Conservation (phyloP, 495 filamentous ascomycete species). For the Daldinia concentrica region DNA sequence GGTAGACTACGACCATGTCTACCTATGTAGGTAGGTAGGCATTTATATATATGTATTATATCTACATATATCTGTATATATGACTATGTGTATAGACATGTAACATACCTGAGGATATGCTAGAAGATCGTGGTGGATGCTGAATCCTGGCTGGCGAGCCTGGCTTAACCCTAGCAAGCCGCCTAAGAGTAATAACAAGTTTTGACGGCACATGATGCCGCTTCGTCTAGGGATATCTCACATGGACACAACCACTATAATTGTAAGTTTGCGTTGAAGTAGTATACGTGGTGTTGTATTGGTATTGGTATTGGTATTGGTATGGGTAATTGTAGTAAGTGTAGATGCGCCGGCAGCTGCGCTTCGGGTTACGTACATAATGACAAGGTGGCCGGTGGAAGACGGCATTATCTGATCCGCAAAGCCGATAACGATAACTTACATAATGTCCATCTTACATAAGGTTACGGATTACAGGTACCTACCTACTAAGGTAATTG, state of each 20-base stretch:
- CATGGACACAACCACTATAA: conserved; percentile 30
- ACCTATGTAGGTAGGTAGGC: not conserved
- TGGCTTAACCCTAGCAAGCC: conserved; percentile 50
- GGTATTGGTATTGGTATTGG: not conserved
- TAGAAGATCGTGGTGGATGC: conserved; percentile 87
- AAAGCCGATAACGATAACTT: not conserved
- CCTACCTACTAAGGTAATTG: not conserved
- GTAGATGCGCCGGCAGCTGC: conserved; percentile 1
- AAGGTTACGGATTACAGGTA: not conserved
- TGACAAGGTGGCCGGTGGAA: conserved; percentile 15
- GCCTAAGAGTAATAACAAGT: conserved; percentile 52
- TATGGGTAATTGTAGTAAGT: not conserved
- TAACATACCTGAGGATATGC: conserved; percentile 85
- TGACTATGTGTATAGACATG: not conserved
- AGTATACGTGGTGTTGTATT: not conserved
- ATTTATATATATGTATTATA: not conserved
- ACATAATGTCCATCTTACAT: not conserved
- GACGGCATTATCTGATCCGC: conserved; percentile 1
- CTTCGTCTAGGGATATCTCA: conserved; percentile 45
- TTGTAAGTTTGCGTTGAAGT: not conserved
- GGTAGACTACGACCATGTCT: not conserved
- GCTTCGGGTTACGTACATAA: conserved; percentile 6
- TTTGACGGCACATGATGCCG: conserved; percentile 62
- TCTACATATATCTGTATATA: not conserved
- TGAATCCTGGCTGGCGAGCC: conserved; percentile 59